Base-by-base conservation (phyloP, 805 yeast genomes). In the Torulaspora quercuum region DNA sequence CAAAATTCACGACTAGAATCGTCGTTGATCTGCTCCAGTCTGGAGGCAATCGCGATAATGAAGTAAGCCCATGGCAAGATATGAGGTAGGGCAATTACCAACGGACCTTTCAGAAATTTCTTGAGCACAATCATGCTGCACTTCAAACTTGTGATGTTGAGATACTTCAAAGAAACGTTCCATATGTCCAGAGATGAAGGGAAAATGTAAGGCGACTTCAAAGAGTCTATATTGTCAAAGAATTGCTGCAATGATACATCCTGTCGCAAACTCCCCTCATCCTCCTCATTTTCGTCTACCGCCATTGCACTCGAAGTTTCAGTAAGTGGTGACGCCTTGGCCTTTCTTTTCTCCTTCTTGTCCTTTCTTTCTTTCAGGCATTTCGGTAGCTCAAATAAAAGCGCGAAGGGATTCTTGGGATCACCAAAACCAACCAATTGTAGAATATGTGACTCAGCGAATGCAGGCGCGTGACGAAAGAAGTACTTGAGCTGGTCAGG, bases 351-450 rank as follows among this genome's bases (percentile, higher is more conserved):
- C 36, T 82, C 90, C 47, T 81, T 82, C 41, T 80, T 77, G 39
- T 80, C 88, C 46, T 73, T 80, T 33, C 88, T 65, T 48, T 80
- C 87, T 42, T 75, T 80, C 43, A 84, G 60, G 11, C 80, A 84
- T 50, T 80, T 83, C 1, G 89, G 82, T 14, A 84, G 63, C 39
- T 75, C 79, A 59, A 84, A 84, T 9, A 84, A 55, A 49, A 79
- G 75, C 5, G 90, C 87, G 62, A 83, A 82, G 12, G 90, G 88
- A 52, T 81, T 83, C 29, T 69, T 68, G 4, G 83, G 72, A 53
- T 81, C 82, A 21, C 92, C 94, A 59, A 83, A 80, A 1, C 92
- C 92, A 29, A 81, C 74, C 35, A 83, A 55, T 62, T 83, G 90
- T 49, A 78, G 73, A 35, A 84, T 76, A 50, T 83, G 84, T 17